A percentile compares a stretch with the other conserved stretches of the same genome.
These are phyloP conservation scores for Penicillium arizonense DNA, from an alignment of 495 filamentous ascomycete species.

Conservation along the genomic window DNA sequence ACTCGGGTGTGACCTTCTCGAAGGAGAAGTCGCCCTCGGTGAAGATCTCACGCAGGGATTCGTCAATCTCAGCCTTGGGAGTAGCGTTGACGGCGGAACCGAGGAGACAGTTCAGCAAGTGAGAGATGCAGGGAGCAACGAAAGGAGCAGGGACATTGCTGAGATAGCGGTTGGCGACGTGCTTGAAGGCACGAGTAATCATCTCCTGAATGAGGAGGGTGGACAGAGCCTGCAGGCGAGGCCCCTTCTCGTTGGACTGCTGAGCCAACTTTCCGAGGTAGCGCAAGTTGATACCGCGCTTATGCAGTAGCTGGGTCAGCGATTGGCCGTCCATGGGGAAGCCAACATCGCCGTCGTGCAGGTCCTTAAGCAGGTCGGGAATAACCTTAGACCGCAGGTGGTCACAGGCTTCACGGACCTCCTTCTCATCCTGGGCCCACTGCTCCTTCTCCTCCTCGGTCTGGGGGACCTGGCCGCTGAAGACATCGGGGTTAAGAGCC, in stretches of 20 bases:
- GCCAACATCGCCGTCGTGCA: slow-evolving; percentile 88
- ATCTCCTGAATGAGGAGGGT: slow-evolving; percentile 85
- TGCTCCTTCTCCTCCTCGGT: slow-evolving; percentile 86
- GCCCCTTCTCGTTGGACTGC: slow-evolving; percentile 62
- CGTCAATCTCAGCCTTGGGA: slow-evolving; percentile 75
- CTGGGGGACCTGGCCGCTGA: slow-evolving; percentile 87
- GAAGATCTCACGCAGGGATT: slow-evolving; percentile 70
- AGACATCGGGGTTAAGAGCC: slow-evolving; percentile 91
- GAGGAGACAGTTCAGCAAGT: slow-evolving; percentile 93
- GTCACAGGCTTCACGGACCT: slow-evolving; percentile 80
- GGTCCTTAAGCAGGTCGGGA: slow-evolving; percentile 72
- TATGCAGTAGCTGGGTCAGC: slow-evolving; percentile 85
- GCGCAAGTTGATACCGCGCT: slow-evolving; percentile 94
- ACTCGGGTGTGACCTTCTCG: slow-evolving; percentile 69
- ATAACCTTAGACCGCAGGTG: slow-evolving; percentile 74
- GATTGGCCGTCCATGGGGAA: slow-evolving; percentile 98
- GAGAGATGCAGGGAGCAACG: slow-evolving; percentile 71
- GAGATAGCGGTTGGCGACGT: slow-evolving; percentile 76
- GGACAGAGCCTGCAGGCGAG: slow-evolving; percentile 72
- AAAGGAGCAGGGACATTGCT: slow-evolving; percentile 77
- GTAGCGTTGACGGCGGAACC: slow-evolving; percentile 72
- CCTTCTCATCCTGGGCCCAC: slow-evolving; percentile 80
- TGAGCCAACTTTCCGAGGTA: slow-evolving; percentile 85
- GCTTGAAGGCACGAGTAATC: slow-evolving; percentile 91
- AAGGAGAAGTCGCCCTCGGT: slow-evolving; percentile 81